These are phyloP conservation scores for Didymella glomerata DNA, from an alignment of 2,329 filamentous ascomycete species.

Conservation along the genomic window DNA sequence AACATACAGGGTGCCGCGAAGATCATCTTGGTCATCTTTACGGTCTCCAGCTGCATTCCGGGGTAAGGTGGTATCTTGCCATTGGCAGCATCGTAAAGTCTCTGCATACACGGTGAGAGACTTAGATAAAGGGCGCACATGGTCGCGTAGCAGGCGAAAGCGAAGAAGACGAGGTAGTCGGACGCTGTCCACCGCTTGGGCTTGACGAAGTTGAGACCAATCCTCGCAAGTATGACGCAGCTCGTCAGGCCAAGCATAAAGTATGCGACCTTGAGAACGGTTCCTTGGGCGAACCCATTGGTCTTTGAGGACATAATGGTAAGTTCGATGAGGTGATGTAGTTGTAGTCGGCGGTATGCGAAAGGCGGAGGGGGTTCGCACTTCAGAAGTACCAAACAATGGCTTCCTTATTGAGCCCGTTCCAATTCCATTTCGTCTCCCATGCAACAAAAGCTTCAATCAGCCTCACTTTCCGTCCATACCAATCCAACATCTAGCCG, in stretches of 20 bases:
- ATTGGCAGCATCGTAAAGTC: conserved; percentile 35
- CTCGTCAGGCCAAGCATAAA: conserved; percentile 24
- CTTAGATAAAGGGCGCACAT: conserved; percentile 46
- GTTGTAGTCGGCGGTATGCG: not conserved
- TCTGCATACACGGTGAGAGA: conserved; percentile 45
- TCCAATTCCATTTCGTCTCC: not conserved
- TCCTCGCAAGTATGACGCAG: conserved; percentile 21
- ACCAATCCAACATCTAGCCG: no score
- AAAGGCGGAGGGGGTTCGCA: not conserved
- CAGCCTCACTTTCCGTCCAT: not conserved
- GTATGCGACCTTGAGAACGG: conserved; percentile 25
- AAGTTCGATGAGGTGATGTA: not conserved
- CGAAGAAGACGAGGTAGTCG: conserved; percentile 32
- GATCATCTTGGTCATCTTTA: conserved; percentile 48
- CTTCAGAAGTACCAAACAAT: not conserved
- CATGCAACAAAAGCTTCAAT: not conserved
- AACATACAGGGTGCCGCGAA: conserved; percentile 51
- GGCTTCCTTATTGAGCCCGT: not conserved
- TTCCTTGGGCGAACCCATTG: conserved; percentile 24
- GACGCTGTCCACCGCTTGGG: conserved; percentile 16
- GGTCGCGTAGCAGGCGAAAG: conserved; percentile 38
- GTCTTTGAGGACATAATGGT: conserved; percentile 13
- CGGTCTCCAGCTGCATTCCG: conserved; percentile 30
- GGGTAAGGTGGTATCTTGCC: conserved; percentile 36
- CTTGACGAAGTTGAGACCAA: conserved; percentile 16